These are phyloP conservation scores for Amaranthus palmeri DNA, from an alignment of 148 eudicot species.

Conservation along the genomic window DNA sequence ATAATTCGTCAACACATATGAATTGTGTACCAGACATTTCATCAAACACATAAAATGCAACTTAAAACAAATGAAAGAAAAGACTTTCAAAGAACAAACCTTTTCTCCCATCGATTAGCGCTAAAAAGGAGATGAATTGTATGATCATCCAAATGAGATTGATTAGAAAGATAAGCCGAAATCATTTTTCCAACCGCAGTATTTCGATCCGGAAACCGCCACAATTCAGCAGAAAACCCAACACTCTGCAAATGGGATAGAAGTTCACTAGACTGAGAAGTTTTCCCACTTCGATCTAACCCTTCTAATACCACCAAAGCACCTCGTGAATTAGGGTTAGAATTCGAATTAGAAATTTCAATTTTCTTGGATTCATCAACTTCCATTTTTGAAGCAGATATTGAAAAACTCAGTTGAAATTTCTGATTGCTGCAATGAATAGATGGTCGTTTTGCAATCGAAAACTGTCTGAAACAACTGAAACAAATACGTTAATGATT, in stretches of 20 bases:
- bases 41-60: constrained; percentile 23
- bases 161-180: constrained; percentile 72
- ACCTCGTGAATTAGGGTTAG: constrained; percentile 39
- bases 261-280: constrained; percentile 61
- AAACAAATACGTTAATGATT: neutral
- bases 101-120: constrained; percentile 98
- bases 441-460: neutral
- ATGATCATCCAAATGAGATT: constrained; percentile 80
- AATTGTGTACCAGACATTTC: constrained; percentile 9
- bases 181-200: constrained; percentile 85
- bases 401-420: constrained; percentile 15
- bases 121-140: constrained; percentile 84
- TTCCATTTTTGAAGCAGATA: constrained; percentile 44
- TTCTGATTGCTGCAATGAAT: neutral
- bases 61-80: neutral
- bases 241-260: constrained; percentile 47
- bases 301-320: constrained; percentile 92
- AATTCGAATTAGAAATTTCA: constrained; percentile 3
- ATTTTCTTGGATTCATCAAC: constrained; percentile 11
- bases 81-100: constrained; percentile 30
- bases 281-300: constrained; percentile 94
- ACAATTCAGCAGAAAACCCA: constrained; percentile 63
- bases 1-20: too few species aligned
- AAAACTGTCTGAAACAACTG: neutral
- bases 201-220: constrained; percentile 86